A percentile compares a stretch with the other conserved stretches of the same genome.
phyloP scores from a whole-genome alignment of 148 eudicot species.

The Dysphania ambrosioides region DNA sequence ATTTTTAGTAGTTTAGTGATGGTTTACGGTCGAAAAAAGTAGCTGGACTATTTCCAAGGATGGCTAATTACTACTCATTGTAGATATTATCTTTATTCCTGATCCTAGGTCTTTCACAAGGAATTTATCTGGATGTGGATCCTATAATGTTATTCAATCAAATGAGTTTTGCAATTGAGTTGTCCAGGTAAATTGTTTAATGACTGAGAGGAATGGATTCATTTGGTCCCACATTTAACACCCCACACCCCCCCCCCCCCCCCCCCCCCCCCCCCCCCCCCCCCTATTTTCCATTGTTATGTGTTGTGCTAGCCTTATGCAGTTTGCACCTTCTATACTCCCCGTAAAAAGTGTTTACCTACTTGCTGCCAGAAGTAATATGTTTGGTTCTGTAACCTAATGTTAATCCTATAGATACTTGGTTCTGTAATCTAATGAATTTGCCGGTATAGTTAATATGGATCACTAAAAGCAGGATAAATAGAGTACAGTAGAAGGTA shows the following conservation, averaged over 20 bases:
- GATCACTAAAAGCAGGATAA: not conserved
- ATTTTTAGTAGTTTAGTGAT: not conserved
- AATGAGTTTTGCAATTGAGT: not conserved
- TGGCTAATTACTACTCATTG: not conserved
- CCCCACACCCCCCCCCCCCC: too few species aligned
- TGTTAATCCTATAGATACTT: too few species aligned
- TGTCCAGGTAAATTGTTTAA: not conserved
- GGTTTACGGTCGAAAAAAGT: not conserved
- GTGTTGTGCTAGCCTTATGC: not conserved
- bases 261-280: too few species aligned
- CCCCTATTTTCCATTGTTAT: too few species aligned
- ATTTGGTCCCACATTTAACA: too few species aligned
- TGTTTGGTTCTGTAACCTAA: not conserved
- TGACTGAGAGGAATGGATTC: too few species aligned
- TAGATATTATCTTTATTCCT: not conserved
- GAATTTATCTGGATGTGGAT: not conserved
- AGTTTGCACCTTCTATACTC: not conserved
- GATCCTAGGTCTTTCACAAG: not conserved
- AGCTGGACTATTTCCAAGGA: too few species aligned
- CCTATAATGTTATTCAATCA: not conserved
- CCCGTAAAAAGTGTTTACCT: not conserved
- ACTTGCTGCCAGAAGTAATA: not conserved
- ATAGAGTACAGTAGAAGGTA: not conserved
- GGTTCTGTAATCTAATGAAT: too few species aligned
- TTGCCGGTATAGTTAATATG: not conserved